A percentile compares a stretch with the other conserved stretches of the same genome.
Conservation (phyloP, 2,329 filamentous ascomycete genomes). For the Dothidotthia symphoricarpi region DNA sequence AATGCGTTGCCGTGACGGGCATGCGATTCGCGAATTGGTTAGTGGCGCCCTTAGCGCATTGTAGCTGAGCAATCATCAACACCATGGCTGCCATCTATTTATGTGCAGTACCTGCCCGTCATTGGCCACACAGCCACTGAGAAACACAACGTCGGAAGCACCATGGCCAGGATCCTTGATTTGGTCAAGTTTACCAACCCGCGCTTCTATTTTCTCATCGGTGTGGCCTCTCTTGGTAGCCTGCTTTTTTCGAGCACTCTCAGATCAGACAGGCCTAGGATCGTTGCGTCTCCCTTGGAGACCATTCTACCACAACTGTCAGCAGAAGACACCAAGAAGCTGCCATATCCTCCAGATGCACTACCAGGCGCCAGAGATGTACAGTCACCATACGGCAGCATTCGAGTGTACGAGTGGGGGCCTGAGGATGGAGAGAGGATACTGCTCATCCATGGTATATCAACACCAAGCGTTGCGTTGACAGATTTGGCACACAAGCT, state of each 20-base stretch:
- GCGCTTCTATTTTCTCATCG: constrained; percentile 19
- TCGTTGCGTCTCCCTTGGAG: constrained; percentile 30
- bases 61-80: background rate
- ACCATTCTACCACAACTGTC: constrained; percentile 28
- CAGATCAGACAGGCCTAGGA: constrained; percentile 11
- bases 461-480: constrained; percentile 70
- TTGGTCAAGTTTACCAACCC: constrained; percentile 16
- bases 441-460: constrained; percentile 76
- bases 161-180: constrained; percentile 10
- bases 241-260: constrained; percentile 23
- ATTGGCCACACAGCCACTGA: constrained; percentile 15
- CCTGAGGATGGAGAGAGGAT: constrained; percentile 69
- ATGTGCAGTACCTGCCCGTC: constrained; percentile 11
- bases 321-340: constrained; percentile 20
- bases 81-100: constrained; percentile 11
- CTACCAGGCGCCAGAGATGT: constrained; percentile 70
- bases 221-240: constrained; percentile 28
- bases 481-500: constrained; percentile 65
- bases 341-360: constrained; percentile 65
- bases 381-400: constrained; percentile 65
- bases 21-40: too few species aligned
- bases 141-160: constrained; percentile 8
- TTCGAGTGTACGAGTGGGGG: constrained; percentile 79
- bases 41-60: background rate
- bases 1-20: too few species aligned